Conservation (phyloP, 225 moss, liverwort and hornwort species). For the Sphagnum tenellum region DNA sequence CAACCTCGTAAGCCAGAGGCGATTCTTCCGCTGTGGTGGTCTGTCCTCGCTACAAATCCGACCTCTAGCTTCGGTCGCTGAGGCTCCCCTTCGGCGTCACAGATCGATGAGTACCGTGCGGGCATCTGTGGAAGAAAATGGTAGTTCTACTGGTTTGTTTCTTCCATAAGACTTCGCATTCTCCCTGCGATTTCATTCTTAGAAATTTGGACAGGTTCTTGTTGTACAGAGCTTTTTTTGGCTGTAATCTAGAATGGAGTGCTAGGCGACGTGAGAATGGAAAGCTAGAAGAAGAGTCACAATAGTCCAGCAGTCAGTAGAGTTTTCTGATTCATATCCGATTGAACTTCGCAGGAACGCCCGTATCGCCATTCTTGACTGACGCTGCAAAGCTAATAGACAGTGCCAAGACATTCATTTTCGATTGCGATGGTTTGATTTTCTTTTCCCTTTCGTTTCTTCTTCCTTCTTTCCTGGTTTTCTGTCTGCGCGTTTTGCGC, state of each 20-base stretch:
- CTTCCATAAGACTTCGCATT: no score
- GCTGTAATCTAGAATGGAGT: not conserved
- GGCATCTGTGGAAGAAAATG: not conserved
- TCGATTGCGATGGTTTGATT: constrained; percentile 74
- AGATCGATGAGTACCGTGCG: not conserved
- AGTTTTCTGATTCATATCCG: not conserved
- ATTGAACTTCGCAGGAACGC: constrained; percentile 5
- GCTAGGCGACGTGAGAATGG: not conserved
- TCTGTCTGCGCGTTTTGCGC: not conserved
- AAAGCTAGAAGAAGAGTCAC: not conserved
- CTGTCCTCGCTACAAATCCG: not conserved
- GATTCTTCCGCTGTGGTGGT: not conserved
- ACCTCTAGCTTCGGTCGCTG: not conserved
- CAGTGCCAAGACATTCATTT: constrained; percentile 71
- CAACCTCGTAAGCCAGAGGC: not conserved
- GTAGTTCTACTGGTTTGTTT: not conserved
- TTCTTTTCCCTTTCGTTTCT: not conserved
- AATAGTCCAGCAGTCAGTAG: not conserved
- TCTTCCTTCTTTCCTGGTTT: not conserved
- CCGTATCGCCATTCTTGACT: constrained; percentile 42
- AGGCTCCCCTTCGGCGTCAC: not conserved
- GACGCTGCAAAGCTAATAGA: constrained; percentile 53
- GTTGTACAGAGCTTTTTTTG: not conserved
- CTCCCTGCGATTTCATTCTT: no score
- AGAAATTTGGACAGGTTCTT: no score